Evolutionary conservation across 257 asterid genomes (phyloP).

Genomic region (Leonotis leonurus): DNA sequence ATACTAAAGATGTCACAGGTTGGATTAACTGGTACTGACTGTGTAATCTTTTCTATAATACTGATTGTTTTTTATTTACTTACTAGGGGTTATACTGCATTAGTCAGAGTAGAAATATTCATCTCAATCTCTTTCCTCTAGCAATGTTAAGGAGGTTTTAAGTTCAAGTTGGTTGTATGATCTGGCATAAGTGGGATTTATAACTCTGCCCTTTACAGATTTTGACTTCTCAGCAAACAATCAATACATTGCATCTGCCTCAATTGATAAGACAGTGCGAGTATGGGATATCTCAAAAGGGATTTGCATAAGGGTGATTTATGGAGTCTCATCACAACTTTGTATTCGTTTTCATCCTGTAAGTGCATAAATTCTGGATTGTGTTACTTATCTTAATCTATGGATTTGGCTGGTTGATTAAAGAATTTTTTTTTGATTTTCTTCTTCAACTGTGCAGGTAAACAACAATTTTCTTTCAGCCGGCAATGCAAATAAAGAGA

Average conservation of each 20-base stretch:
- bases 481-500: slow-evolving; percentile 90
- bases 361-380: slow-evolving; percentile 28
- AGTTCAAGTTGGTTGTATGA: not conserved
- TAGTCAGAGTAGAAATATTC: not conserved
- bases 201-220: slow-evolving; percentile 46
- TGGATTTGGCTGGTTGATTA: slow-evolving; percentile 1
- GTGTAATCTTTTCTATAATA: slow-evolving; percentile 28
- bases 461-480: slow-evolving; percentile 93
- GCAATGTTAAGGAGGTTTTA: not conserved
- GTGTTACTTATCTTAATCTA: not conserved
- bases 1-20: slow-evolving; percentile 98
- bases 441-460: slow-evolving; percentile 44
- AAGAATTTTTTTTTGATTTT: slow-evolving; percentile 3
- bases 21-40: slow-evolving; percentile 55
- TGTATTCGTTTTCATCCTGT: slow-evolving; percentile 98
- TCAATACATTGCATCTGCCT: slow-evolving; percentile 90
- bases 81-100: not conserved
- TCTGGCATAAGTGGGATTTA: slow-evolving; percentile 13
- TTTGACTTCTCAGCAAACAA: slow-evolving; percentile 96
- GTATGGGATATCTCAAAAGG: slow-evolving; percentile 95
- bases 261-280: slow-evolving; percentile 86
- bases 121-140: not conserved
- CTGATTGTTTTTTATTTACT: not conserved
- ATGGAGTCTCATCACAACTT: slow-evolving; percentile 77
- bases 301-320: slow-evolving; percentile 90